Percentiles rank a stretch among this genome's conserved stretches.
phyloP scores from a whole-genome alignment of 176 grass and related monocot genomes.

The Triticum urartu region DNA sequence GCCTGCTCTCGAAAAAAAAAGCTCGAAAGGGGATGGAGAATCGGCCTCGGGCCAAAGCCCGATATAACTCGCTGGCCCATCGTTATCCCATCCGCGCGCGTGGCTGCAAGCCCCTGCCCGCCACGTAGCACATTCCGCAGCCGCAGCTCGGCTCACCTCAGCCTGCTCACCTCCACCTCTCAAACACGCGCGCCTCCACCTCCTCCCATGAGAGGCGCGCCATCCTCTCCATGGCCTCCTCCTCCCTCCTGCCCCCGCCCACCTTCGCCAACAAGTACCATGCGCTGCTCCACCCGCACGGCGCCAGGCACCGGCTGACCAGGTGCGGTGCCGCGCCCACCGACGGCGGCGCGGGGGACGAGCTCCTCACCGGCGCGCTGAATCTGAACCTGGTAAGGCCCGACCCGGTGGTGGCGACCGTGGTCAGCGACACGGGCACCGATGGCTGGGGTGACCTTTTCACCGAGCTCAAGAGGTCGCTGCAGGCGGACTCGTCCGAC shows the following conservation, averaged over 20 bases:
- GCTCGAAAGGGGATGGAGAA: too few relatives aligned
- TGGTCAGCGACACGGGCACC: background rate
- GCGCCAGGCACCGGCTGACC: background rate
- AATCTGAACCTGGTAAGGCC: background rate
- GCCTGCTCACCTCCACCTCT: background rate
- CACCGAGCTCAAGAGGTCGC: conserved; percentile 28
- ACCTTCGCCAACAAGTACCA: conserved; percentile 27
- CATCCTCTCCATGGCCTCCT: conserved; percentile 49
- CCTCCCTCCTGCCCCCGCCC: conserved; percentile 35
- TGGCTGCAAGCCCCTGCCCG: conserved; percentile 10
- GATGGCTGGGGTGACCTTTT: conserved; percentile 28
- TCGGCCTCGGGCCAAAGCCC: background rate
- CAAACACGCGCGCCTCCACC: background rate
- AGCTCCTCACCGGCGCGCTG: conserved; percentile 24
- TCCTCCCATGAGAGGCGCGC: conserved; percentile 26
- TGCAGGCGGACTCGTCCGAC: conserved; percentile 25
- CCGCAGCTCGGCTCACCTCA: conserved; percentile 40
- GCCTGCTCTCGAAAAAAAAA: too few relatives aligned
- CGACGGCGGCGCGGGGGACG: background rate
- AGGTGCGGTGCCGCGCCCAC: conserved; percentile 6
- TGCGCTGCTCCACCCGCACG: background rate
- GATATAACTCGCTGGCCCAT: background rate
- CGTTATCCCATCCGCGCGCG: background rate
- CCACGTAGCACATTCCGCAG: conserved; percentile 41
- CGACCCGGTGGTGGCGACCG: background rate